Conservation (phyloP, 306 rosid genomes). For the Begonia loranthoides region DNA sequence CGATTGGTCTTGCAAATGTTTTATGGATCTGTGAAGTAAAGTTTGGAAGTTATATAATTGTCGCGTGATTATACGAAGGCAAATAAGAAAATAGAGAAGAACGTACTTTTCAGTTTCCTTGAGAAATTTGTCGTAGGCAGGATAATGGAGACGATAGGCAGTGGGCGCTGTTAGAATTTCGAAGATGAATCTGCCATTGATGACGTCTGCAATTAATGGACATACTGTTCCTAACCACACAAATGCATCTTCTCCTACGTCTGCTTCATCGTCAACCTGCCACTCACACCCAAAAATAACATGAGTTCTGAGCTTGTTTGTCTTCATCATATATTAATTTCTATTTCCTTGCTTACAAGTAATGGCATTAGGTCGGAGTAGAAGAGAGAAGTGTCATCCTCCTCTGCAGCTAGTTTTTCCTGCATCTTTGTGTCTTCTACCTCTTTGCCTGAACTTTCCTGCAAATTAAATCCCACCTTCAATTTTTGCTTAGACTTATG, state of each 20-base stretch:
- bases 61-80: not conserved
- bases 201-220: constrained; percentile 56
- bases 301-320: not conserved
- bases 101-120: constrained; percentile 65
- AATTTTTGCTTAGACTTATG: no score
- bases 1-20: constrained; percentile 52
- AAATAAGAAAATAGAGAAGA: not conserved
- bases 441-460: constrained; percentile 64
- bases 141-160: constrained; percentile 64
- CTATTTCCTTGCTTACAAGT: constrained; percentile 39
- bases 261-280: constrained; percentile 48
- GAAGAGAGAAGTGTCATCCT: constrained; percentile 70
- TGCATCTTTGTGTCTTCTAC: constrained; percentile 45
- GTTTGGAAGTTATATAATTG: not conserved
- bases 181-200: constrained; percentile 72
- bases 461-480: constrained; percentile 1
- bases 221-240: constrained; percentile 75
- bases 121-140: constrained; percentile 60
- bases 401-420: constrained; percentile 18
- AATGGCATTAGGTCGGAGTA: constrained; percentile 92
- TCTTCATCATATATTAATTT: not conserved
- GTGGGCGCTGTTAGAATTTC: constrained; percentile 73
- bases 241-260: constrained; percentile 83
- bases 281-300: not conserved
- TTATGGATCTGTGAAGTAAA: constrained; percentile 29